Conservation (phyloP, 768 basidiomycete genomes). For the Sarcomyxa edulis region DNA sequence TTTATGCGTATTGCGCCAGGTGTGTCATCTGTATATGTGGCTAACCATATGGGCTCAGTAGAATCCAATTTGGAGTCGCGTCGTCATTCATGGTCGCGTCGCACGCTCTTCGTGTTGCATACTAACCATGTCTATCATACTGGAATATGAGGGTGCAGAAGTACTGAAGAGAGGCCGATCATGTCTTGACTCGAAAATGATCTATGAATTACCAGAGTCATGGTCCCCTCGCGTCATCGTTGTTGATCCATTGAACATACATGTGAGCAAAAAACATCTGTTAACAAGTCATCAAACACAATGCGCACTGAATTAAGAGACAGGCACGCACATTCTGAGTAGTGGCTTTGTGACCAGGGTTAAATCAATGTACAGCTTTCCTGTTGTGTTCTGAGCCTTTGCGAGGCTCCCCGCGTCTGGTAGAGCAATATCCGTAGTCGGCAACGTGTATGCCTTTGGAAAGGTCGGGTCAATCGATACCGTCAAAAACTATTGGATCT, state of each 20-base stretch:
- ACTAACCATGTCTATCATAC: no score
- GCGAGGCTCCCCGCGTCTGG: no score
- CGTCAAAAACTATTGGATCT: background rate
- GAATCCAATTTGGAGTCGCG: background rate
- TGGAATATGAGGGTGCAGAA: no score
- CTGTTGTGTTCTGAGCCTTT: background rate
- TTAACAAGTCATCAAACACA: background rate
- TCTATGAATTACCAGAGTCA: background rate
- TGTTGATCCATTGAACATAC: background rate
- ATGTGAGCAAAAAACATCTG: background rate
- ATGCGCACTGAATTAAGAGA: constrained; percentile 3
- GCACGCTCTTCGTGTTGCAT: no score
- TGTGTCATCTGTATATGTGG: no score
- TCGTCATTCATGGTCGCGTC: background rate
- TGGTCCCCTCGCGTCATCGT: background rate
- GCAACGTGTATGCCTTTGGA: background rate
- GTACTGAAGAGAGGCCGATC: background rate
- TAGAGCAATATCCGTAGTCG: no score
- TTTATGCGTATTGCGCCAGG: no score
- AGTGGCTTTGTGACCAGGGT: constrained; percentile 9
- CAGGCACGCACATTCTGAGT: constrained; percentile 5
- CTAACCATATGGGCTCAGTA: no score
- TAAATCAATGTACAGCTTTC: background rate
- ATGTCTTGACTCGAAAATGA: background rate
- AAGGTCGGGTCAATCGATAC: background rate